A percentile compares a stretch with the other conserved stretches of the same genome.
These are phyloP conservation scores for Phaeoacremonium minimum DNA, from an alignment of 2,329 filamentous ascomycete genomes.

Conservation along the genomic window DNA sequence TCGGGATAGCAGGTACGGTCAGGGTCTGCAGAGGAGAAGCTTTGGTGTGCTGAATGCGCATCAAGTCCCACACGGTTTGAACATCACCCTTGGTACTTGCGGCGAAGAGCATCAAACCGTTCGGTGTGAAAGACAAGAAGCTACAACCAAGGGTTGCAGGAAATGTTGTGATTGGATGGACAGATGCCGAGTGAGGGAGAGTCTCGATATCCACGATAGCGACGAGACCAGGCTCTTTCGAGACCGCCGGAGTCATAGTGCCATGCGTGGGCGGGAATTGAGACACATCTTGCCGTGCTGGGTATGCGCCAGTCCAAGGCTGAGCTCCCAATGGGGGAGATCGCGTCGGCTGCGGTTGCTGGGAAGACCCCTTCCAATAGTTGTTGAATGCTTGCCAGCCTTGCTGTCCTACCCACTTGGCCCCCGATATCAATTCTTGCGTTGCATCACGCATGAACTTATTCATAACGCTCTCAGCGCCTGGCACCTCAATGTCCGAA, in stretches of 20 bases:
- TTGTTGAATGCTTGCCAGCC: slow-evolving; percentile 73
- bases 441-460: slow-evolving; percentile 76
- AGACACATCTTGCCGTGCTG: slow-evolving; percentile 39
- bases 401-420: slow-evolving; percentile 73
- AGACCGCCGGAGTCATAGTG: slow-evolving; percentile 48
- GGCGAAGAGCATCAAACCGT: slow-evolving; percentile 69
- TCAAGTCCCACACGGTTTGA: slow-evolving; percentile 76
- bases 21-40: slow-evolving; percentile 54
- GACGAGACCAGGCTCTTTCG: slow-evolving; percentile 67
- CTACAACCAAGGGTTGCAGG: slow-evolving; percentile 70
- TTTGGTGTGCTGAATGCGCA: slow-evolving; percentile 60
- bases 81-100: slow-evolving; percentile 81
- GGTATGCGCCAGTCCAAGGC: slow-evolving; percentile 40
- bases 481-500: slow-evolving; percentile 67
- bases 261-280: slow-evolving; percentile 77
- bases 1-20: slow-evolving; percentile 33
- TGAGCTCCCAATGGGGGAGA: slow-evolving; percentile 37
- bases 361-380: slow-evolving; percentile 65
- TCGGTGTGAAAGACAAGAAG: slow-evolving; percentile 73
- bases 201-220: slow-evolving; percentile 69
- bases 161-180: slow-evolving; percentile 68
- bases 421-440: slow-evolving; percentile 71
- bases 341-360: slow-evolving; percentile 36
- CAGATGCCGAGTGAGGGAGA: slow-evolving; percentile 45
- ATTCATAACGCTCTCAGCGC: slow-evolving; percentile 67